These are phyloP conservation scores for Gelatoporia subvermispora DNA, from an alignment of 768 basidiomycete species.

Conservation along the genomic window DNA sequence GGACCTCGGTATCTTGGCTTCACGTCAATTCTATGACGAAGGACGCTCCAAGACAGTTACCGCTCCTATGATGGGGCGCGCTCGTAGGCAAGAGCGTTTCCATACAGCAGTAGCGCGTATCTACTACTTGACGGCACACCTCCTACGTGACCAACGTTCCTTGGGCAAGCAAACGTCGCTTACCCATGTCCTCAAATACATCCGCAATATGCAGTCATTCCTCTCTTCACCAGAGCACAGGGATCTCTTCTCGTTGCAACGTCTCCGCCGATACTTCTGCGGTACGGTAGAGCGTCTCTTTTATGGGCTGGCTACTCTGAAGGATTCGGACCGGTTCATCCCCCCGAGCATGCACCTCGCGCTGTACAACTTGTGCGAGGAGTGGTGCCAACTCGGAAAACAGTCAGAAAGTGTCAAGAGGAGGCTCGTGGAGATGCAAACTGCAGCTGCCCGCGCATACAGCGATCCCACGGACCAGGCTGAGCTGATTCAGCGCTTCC, in stretches of 20 bases:
- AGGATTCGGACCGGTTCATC: slow-evolving; percentile 73
- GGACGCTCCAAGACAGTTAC: slow-evolving; percentile 45
- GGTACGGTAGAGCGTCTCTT: slow-evolving; percentile 84
- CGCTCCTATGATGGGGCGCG: slow-evolving; percentile 45
- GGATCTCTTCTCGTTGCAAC: slow-evolving; percentile 73
- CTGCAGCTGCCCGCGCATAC: slow-evolving; percentile 49
- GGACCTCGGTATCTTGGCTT: slow-evolving; percentile 74
- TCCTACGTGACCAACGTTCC: slow-evolving; percentile 65
- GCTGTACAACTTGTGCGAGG: slow-evolving; percentile 82
- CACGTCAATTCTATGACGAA: slow-evolving; percentile 83
- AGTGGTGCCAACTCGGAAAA: slow-evolving; percentile 87
- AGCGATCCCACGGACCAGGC: slow-evolving; percentile 50
- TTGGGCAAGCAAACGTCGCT: slow-evolving; percentile 68
- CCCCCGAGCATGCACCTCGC: slow-evolving; percentile 71
- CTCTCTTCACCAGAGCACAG: slow-evolving; percentile 68
- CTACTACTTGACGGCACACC: slow-evolving; percentile 79
- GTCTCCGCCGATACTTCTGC: slow-evolving; percentile 86
- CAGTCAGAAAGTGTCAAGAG: slow-evolving; percentile 71
- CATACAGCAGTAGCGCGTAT: slow-evolving; percentile 87
- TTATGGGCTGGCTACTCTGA: slow-evolving; percentile 63
- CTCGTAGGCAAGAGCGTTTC: slow-evolving; percentile 69
- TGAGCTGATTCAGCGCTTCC: slow-evolving; percentile 47
- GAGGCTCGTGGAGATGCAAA: slow-evolving; percentile 66
- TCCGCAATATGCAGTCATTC: slow-evolving; percentile 75
- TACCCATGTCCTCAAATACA: slow-evolving; percentile 79